phyloP scores from a whole-genome alignment of 768 basidiomycete genomes.

The Russula earlei region DNA sequence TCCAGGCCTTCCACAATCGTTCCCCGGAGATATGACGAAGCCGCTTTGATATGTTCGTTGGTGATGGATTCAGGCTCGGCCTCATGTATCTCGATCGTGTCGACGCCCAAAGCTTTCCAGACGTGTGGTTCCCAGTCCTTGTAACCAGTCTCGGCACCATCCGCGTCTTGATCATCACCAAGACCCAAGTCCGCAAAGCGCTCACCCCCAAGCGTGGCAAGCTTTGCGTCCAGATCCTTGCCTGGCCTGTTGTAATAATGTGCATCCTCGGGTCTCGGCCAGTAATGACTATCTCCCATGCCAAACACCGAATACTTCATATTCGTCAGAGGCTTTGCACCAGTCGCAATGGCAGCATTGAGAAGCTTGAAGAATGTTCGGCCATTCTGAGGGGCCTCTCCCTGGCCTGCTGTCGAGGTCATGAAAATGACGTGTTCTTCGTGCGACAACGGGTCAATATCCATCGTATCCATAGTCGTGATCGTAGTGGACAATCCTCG shows the following conservation, averaged over 20 bases:
- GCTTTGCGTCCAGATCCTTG: slow-evolving; percentile 77
- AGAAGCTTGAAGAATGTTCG: slow-evolving; percentile 81
- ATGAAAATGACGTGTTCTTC: slow-evolving; percentile 67
- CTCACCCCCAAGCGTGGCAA: slow-evolving; percentile 72
- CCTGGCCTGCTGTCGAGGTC: slow-evolving; percentile 92
- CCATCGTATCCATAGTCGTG: slow-evolving; percentile 71
- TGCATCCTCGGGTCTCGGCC: slow-evolving; percentile 95
- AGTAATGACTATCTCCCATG: slow-evolving; percentile 98
- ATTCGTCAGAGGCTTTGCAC: slow-evolving; percentile 50
- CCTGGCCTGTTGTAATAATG: slow-evolving; percentile 97
- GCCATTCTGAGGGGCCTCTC: slow-evolving; percentile 96
- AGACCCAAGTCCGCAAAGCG: slow-evolving; percentile 70
- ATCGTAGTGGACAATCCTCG: slow-evolving; percentile 73
- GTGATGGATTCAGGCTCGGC: slow-evolving; percentile 95
- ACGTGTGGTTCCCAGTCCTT: slow-evolving; percentile 87
- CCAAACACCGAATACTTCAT: slow-evolving; percentile 80
- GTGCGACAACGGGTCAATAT: slow-evolving; percentile 61
- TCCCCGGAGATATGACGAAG: slow-evolving; percentile 86
- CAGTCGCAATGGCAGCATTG: slow-evolving; percentile 51
- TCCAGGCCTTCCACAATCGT: slow-evolving; percentile 89
- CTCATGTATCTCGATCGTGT: slow-evolving; percentile 77
- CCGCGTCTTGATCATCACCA: slow-evolving; percentile 95
- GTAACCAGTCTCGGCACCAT: slow-evolving; percentile 94
- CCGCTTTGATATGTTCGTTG: slow-evolving; percentile 99
- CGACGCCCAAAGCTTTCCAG: slow-evolving; percentile 94